Conservation (phyloP, 257 asterid genomes). For the Lycium ferocissimum region DNA sequence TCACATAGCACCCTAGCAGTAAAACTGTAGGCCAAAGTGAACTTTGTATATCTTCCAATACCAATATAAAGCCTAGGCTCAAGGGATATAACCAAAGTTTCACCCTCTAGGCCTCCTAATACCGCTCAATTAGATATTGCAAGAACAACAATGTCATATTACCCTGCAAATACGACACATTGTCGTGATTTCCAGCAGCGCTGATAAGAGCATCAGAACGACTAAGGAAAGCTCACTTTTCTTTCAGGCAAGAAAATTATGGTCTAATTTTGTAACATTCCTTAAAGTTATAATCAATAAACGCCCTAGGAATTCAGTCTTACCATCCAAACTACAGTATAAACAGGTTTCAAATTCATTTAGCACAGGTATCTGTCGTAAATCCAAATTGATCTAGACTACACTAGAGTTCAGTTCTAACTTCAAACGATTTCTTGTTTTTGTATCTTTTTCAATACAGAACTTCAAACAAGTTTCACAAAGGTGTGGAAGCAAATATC, state of each 20-base stretch:
- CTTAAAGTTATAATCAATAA: not conserved
- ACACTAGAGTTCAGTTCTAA: not conserved
- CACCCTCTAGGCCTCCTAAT: not conserved
- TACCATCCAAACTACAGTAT: not conserved
- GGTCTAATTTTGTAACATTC: not conserved
- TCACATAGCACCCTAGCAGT: not conserved
- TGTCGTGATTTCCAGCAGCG: not conserved
- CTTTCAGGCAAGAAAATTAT: not conserved
- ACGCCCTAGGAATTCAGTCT: not conserved
- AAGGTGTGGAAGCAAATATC: no score
- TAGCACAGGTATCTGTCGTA: not conserved
- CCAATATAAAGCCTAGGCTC: not conserved
- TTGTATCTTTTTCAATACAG: not conserved
- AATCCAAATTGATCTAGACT: not conserved
- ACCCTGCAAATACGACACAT: not conserved
- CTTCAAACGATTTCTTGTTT: no score
- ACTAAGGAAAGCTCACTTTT: not conserved
- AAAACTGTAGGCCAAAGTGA: not conserved
- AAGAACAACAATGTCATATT: not conserved
- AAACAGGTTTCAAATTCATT: not conserved
- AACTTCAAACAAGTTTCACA: no score
- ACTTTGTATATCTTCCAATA: no score
- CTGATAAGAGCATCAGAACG: not conserved
- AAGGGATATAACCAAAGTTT: not conserved
- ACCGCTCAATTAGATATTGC: no score